Base-by-base conservation (phyloP, 1,284 basidiomycete genomes). In the Leccinum brunneo-olivaceum region DNA sequence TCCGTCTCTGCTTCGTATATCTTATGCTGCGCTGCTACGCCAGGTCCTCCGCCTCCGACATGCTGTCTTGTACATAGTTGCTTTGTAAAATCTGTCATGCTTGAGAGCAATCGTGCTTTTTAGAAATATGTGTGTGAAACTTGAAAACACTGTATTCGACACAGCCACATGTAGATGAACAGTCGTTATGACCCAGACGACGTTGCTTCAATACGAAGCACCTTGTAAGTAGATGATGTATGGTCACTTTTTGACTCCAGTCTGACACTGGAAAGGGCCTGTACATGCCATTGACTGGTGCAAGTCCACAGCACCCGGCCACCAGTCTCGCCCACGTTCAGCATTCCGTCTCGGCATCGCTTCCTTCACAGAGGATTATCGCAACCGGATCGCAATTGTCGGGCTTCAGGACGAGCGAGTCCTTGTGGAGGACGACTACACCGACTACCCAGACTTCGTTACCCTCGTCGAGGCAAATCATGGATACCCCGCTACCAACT, bases 211-310 rank as follows among this genome's bases (percentile, higher is more conserved):
- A 52, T 84, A 84, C 60, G 81, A 84, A 65, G 81, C 81, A 39
- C 82, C 82, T 39, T 84, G 81, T 84, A 62, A 73, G 81, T 61
- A n/a, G n/a, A n/a, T 21, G 2, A 29, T n/a, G 39, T 30, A 28
- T n/a, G n/a, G 18, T 44, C 27, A 6, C 24, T 3, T 27, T 12
- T 39, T 33, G 23, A 35, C 50, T 23, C 11, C 23, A 35, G 40
- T 44, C 49, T 56, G 48, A 47, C 35, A n/a, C 43, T 36, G 30
- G 24, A 27, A 45, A 89, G 87, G 85, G 85, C 84, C 86, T 45
- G 81, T 90, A 30, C 83, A 87, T 58, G 80, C 84, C 50, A 65
- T 90, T 43, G 87, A 90, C 61, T 90, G 86, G 87, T 89, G 85
- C 69, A 89, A 88, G 62, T 76, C 84, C 8, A 69, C 83, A 32